Percentiles rank a stretch among this genome's conserved stretches.
Evolutionary conservation across 139 green algal species (phyloP).

Genomic region (Asterochloris erici): DNA sequence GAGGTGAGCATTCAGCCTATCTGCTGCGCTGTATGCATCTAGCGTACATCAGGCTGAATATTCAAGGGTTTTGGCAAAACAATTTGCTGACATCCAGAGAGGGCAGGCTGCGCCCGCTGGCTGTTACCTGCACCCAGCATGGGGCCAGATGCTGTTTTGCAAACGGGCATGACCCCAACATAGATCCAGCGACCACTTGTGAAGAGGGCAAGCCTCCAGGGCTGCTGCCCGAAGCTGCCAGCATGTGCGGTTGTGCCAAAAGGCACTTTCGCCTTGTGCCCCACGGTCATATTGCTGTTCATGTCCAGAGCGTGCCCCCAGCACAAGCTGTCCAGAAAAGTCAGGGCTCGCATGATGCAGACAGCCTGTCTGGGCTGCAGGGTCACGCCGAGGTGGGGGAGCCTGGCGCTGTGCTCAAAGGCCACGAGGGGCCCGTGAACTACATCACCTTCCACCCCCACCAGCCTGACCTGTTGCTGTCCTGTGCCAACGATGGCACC

Average conservation of each 20-base stretch:
- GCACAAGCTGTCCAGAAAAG: too few species aligned
- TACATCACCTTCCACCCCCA: conserved; percentile 66
- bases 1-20: conserved; percentile 25
- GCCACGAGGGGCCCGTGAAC: conserved; percentile 51
- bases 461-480: conserved; percentile 54
- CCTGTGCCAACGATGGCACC: conserved; percentile 67
- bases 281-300: too few species aligned
- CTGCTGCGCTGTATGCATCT: too few species aligned
- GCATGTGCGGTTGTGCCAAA: too few species aligned
- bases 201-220: too few species aligned
- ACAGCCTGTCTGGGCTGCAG: conserved; percentile 5
- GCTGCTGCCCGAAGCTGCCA: too few species aligned
- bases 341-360: too few species aligned
- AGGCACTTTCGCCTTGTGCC: too few species aligned
- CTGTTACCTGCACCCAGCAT: background rate
- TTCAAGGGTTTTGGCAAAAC: background rate
- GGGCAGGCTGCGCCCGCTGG: background rate
- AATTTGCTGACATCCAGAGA: background rate
- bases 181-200: too few species aligned
- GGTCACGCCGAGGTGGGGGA: conserved; percentile 32
- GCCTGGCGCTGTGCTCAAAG: conserved; percentile 56
- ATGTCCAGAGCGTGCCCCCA: too few species aligned
- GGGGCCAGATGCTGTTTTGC: too few species aligned
- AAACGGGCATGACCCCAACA: too few species aligned
- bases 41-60: background rate